These are phyloP conservation scores for Neofusicoccum parvum DNA, from an alignment of 2,329 filamentous ascomycete genomes.

Conservation along the genomic window DNA sequence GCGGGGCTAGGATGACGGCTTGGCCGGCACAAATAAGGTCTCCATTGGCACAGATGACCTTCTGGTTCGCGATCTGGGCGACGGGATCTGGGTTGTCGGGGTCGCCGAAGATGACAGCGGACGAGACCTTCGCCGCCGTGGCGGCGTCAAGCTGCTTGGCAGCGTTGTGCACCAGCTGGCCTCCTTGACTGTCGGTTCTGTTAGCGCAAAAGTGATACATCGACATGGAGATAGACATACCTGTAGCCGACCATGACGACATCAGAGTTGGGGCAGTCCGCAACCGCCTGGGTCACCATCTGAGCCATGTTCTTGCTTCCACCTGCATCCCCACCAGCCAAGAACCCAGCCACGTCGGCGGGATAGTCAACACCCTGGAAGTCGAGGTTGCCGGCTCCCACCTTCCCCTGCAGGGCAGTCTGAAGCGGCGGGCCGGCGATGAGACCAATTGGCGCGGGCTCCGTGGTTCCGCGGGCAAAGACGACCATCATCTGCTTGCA, in stretches of 20 bases:
- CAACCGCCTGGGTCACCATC: constrained; percentile 41
- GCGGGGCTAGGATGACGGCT: constrained; percentile 33
- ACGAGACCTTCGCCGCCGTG: not conserved
- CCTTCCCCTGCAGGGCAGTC: constrained; percentile 43
- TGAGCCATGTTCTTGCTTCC: constrained; percentile 51
- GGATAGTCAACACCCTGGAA: constrained; percentile 61
- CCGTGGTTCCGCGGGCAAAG: constrained; percentile 59
- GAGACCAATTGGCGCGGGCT: constrained; percentile 55
- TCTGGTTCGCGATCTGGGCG: constrained; percentile 34
- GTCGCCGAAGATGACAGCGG: constrained; percentile 32
- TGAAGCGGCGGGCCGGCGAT: constrained; percentile 56
- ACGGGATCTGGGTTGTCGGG: constrained; percentile 39
- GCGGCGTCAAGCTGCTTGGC: constrained; percentile 24
- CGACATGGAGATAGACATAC: constrained; percentile 22
- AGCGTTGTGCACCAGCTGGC: constrained; percentile 50
- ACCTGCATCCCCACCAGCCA: constrained; percentile 43
- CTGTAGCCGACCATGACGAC: constrained; percentile 54
- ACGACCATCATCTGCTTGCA: constrained; percentile 51
- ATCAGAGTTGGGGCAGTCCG: constrained; percentile 49
- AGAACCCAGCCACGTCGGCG: constrained; percentile 48
- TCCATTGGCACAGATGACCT: constrained; percentile 37
- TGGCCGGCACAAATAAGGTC: constrained; percentile 39
- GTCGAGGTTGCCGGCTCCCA: constrained; percentile 48
- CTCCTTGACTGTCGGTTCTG: constrained; percentile 35
- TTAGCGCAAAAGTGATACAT: not conserved